phyloP scores from a whole-genome alignment of 306 rosid genomes.

The Begonia fuchsioides region DNA sequence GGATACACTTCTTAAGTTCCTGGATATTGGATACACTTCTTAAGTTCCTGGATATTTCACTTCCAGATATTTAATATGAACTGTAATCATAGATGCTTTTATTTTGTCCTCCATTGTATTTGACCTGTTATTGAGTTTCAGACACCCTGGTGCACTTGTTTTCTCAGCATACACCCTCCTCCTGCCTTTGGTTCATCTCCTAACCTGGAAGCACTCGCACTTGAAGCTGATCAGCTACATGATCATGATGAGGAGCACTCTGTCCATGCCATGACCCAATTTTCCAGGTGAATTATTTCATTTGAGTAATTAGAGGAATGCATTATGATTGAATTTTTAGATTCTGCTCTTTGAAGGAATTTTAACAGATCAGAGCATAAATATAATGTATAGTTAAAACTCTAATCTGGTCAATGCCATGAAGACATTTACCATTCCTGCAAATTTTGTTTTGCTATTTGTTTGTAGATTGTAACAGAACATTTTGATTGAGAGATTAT shows the following conservation, averaged over 20 bases:
- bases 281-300: conserved; percentile 35
- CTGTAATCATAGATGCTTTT: neutral
- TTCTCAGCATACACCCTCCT: conserved; percentile 70
- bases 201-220: conserved; percentile 92
- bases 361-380: too few species aligned
- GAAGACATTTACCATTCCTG: too few species aligned
- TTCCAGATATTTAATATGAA: neutral
- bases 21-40: neutral
- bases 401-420: too few species aligned
- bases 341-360: too few species aligned
- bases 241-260: conserved; percentile 51
- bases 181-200: conserved; percentile 99
- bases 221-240: conserved; percentile 38
- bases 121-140: conserved; percentile 12
- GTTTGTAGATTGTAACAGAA: neutral
- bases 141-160: conserved; percentile 12
- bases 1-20: neutral
- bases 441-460: neutral
- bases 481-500: conserved; percentile 26
- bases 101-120: conserved; percentile 1
- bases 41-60: neutral
- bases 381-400: too few species aligned
- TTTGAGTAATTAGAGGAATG: too few species aligned
- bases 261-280: conserved; percentile 39
- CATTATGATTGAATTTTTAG: too few species aligned